Percentiles rank a stretch among this genome's conserved stretches.
Evolutionary conservation across 352 stramenopile genomes (phyloP).

Genomic region (Phytophthora europaea): DNA sequence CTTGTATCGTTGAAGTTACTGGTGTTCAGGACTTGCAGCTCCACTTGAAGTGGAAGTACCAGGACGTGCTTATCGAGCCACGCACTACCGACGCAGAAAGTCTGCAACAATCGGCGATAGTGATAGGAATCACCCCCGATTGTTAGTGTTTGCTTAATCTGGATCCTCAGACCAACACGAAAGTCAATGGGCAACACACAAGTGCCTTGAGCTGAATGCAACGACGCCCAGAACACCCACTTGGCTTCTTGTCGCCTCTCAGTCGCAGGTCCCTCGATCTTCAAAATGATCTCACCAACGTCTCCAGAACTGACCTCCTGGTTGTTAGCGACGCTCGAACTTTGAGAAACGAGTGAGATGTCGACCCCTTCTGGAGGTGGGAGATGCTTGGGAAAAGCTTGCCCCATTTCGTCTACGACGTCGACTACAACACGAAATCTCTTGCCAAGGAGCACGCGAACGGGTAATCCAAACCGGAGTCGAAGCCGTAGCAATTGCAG

Average conservation of each 20-base stretch:
- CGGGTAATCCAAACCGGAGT: conserved; percentile 54
- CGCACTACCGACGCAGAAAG: conserved; percentile 50
- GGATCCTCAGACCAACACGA: conserved; percentile 7
- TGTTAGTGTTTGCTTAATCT: conserved; percentile 5
- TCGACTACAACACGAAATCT: conserved; percentile 54
- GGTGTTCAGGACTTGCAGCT: conserved; percentile 9
- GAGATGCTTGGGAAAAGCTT: conserved; percentile 11
- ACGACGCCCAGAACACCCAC: conserved; percentile 14
- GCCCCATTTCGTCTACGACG: conserved; percentile 70
- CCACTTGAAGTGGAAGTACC: conserved; percentile 49
- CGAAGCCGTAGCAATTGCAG: conserved; percentile 54
- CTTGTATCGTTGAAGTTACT: background rate
- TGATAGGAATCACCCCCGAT: background rate
- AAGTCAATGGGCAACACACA: background rate
- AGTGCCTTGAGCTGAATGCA: background rate
- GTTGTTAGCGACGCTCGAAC: background rate
- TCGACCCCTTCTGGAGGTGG: background rate
- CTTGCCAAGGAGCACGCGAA: conserved; percentile 26
- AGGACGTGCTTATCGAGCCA: conserved; percentile 40
- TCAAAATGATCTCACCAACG: conserved; percentile 9
- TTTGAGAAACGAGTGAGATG: conserved; percentile 3
- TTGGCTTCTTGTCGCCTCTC: conserved; percentile 8
- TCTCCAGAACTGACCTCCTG: background rate
- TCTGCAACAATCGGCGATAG: conserved; percentile 32
- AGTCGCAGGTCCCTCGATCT: background rate